These are phyloP conservation scores for Fusarium compactum DNA, from an alignment of 2,329 filamentous ascomycete genomes.

Conservation along the genomic window DNA sequence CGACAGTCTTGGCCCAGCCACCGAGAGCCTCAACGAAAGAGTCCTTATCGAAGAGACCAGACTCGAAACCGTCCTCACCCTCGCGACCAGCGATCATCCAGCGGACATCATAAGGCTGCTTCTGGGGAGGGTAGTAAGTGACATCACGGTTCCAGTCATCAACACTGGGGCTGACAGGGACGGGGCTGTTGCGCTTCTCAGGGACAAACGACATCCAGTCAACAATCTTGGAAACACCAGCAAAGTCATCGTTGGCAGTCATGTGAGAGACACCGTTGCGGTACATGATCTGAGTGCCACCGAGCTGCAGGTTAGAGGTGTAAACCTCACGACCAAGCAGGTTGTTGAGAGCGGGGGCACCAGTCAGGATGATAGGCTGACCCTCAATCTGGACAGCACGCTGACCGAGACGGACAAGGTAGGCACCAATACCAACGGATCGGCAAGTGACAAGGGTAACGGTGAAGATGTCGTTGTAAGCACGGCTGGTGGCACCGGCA, in stretches of 20 bases:
- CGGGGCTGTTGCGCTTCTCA: slow-evolving; percentile 91
- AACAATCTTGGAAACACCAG: slow-evolving; percentile 96
- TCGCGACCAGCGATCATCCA: slow-evolving; percentile 92
- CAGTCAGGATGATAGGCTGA: slow-evolving; percentile 98
- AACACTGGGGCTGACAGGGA: slow-evolving; percentile 87
- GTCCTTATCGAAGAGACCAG: slow-evolving; percentile 94
- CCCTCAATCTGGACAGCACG: slow-evolving; percentile 99
- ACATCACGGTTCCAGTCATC: slow-evolving; percentile 96
- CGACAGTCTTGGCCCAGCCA: slow-evolving; percentile 96
- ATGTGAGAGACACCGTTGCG: slow-evolving; percentile 99
- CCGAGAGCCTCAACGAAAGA: slow-evolving; percentile 97
- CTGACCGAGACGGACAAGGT: slow-evolving; percentile 97
- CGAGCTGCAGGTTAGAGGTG: slow-evolving; percentile 98
- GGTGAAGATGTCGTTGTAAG: slow-evolving; percentile 99
- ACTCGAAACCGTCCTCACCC: slow-evolving; percentile 80
- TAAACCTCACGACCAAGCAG: slow-evolving; percentile 97
- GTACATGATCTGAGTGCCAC: slow-evolving; percentile 99
- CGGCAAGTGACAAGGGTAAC: slow-evolving; percentile 97
- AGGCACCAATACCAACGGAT: slow-evolving; percentile 98
- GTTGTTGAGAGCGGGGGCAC: slow-evolving; percentile 98
- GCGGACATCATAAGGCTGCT: slow-evolving; percentile 90
- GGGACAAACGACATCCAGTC: slow-evolving; percentile 98
- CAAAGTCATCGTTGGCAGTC: slow-evolving; percentile 97
- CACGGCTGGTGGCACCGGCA: slow-evolving; percentile 94
- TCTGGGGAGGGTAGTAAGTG: slow-evolving; percentile 82